Evolutionary conservation across 75 land plant genomes (phyloP).

Genomic region (Isoetes taiwanensis): DNA sequence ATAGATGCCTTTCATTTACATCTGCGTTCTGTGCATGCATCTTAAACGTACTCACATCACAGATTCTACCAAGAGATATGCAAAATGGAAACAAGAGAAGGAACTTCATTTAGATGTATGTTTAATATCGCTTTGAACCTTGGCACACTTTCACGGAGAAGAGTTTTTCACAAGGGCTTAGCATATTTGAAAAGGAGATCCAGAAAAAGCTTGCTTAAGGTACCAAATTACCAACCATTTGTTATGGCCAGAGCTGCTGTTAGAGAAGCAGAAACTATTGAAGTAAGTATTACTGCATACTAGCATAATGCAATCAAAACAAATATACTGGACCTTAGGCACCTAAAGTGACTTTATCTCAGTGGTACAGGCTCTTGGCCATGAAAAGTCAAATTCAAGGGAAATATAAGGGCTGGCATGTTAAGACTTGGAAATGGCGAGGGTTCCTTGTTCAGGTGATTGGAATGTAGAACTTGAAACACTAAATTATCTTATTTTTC

Average conservation of each 20-base stretch:
- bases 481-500: not conserved
- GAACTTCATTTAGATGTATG: constrained; percentile 56
- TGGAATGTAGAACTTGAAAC: not conserved
- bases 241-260: constrained; percentile 60
- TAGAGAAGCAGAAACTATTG: constrained; percentile 44
- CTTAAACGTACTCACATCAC: constrained; percentile 7
- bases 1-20: not conserved
- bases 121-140: constrained; percentile 57
- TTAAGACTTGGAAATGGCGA: constrained; percentile 68
- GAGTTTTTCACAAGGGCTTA: constrained; percentile 62
- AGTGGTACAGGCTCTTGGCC: constrained; percentile 74
- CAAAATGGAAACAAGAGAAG: constrained; percentile 41
- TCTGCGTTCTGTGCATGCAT: not conserved
- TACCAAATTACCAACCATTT: no score
- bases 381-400: constrained; percentile 27
- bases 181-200: constrained; percentile 67
- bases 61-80: constrained; percentile 56
- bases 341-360: constrained; percentile 6
- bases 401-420: constrained; percentile 19
- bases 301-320: not conserved
- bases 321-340: not conserved
- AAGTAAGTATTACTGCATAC: constrained; percentile 30
- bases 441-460: constrained; percentile 61
- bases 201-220: constrained; percentile 61
- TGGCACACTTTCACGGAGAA: constrained; percentile 72